Evolutionary conservation across 495 filamentous ascomycete species (phyloP).

Genomic region (Aspergillus coremiiformis): DNA sequence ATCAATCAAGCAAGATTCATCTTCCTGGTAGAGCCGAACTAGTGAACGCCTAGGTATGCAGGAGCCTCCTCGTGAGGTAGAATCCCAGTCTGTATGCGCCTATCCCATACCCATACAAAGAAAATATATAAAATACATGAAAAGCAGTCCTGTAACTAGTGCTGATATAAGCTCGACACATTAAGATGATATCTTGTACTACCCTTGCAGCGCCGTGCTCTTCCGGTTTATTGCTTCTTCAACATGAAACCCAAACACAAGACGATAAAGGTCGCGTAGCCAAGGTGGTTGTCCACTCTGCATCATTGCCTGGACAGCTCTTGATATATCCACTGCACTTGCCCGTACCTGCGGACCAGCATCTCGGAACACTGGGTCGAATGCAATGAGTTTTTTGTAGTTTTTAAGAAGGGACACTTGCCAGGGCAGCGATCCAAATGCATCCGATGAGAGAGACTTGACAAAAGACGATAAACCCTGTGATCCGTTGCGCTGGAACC

Average conservation of each 20-base stretch:
- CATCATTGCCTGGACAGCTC: slow-evolving; percentile 67
- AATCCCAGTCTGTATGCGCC: no score
- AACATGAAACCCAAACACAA: slow-evolving; percentile 77
- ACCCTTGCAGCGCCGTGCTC: slow-evolving; percentile 43
- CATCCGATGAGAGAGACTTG: slow-evolving; percentile 63
- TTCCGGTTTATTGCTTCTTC: slow-evolving; percentile 61
- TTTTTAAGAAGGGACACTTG: slow-evolving; percentile 63
- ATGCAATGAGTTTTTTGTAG: slow-evolving; percentile 69
- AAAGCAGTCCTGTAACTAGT: no score
- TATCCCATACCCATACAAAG: no score
- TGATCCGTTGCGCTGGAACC: slow-evolving; percentile 47
- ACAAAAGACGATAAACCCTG: slow-evolving; percentile 61
- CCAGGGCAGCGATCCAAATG: slow-evolving; percentile 65
- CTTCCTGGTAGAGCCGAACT: no score
- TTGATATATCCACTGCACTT: slow-evolving; percentile 62
- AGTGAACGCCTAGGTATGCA: no score
- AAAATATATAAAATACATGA: no score
- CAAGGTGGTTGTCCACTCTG: slow-evolving; percentile 61
- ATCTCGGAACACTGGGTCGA: slow-evolving; percentile 57
- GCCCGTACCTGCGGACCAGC: slow-evolving; percentile 51
- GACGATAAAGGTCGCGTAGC: slow-evolving; percentile 68
- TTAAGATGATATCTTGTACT: no score
- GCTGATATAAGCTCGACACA: no score
- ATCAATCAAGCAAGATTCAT: no score
- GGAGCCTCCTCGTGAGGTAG: no score